Conservation (phyloP, 2,329 filamentous ascomycete genomes). For the Xylariaceae sp. region DNA sequence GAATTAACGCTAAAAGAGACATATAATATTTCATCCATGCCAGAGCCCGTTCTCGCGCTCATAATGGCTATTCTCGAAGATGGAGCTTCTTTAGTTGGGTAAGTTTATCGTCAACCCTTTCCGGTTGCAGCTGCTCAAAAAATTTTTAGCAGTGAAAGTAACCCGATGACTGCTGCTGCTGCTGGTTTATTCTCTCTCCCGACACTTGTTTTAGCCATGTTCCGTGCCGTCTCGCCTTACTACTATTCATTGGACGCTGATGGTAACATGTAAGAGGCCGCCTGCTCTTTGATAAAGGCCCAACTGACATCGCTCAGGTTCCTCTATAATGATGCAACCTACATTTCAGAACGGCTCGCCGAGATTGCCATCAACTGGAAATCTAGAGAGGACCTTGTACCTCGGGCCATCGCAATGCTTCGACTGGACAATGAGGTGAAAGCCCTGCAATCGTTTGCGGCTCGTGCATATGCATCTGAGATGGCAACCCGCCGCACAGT, state of each 20-base stretch:
- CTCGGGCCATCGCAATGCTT: conserved; percentile 59
- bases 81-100: conserved; percentile 62
- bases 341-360: conserved; percentile 63
- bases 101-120: conserved; percentile 32
- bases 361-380: conserved; percentile 60
- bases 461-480: conserved; percentile 65
- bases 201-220: conserved; percentile 76
- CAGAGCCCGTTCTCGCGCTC: conserved; percentile 74
- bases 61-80: conserved; percentile 67
- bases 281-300: background rate
- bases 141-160: conserved; percentile 47
- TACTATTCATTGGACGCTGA: conserved; percentile 70
- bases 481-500: conserved; percentile 66
- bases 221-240: conserved; percentile 75
- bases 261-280: conserved; percentile 65
- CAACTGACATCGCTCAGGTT: conserved; percentile 52
- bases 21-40: conserved; percentile 88
- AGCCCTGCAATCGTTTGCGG: conserved; percentile 64
- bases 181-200: conserved; percentile 74
- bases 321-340: conserved; percentile 71
- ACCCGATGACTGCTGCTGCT: conserved; percentile 70
- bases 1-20: conserved; percentile 83
- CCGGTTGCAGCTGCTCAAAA: conserved; percentile 12
- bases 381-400: conserved; percentile 56
- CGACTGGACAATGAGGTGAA: conserved; percentile 66